Conservation (phyloP, 768 basidiomycete genomes). For the Boletus barrowsii region DNA sequence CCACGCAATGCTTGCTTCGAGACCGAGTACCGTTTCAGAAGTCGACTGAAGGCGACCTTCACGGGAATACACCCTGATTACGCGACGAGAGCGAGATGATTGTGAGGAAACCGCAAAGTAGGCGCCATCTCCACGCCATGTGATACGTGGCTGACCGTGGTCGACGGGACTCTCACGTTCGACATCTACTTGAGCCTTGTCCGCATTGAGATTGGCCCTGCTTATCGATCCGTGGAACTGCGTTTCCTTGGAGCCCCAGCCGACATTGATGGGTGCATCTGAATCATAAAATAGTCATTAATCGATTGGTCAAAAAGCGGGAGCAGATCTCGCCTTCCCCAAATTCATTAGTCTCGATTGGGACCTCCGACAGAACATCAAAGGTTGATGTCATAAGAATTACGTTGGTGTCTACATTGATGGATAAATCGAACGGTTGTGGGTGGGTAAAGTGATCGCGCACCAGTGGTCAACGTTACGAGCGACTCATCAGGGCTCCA, state of each 20-base stretch:
- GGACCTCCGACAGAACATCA: constrained; percentile 80
- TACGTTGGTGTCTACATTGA: constrained; percentile 68
- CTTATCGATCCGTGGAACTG: constrained; percentile 97
- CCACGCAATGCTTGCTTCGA: constrained; percentile 83
- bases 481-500: constrained; percentile 94
- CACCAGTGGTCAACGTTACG: constrained; percentile 80
- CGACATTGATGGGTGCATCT: constrained; percentile 93
- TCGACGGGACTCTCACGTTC: constrained; percentile 67
- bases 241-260: constrained; percentile 96
- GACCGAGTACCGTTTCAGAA: constrained; percentile 75
- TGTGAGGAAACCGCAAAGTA: constrained; percentile 84
- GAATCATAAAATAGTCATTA: constrained; percentile 13
- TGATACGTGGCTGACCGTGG: constrained; percentile 66
- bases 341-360: constrained; percentile 70
- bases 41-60: constrained; percentile 76
- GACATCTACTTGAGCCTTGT: constrained; percentile 39
- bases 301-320: background rate
- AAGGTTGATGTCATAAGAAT: constrained; percentile 88
- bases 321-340: constrained; percentile 65
- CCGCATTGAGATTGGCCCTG: constrained; percentile 59
- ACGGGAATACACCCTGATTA: constrained; percentile 32
- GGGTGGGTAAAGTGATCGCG: constrained; percentile 1
- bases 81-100: constrained; percentile 37
- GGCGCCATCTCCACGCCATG: constrained; percentile 92
- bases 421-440: background rate